These are phyloP conservation scores for Aspergillus caelatus DNA, from an alignment of 2,329 filamentous ascomycete genomes.

Conservation along the genomic window DNA sequence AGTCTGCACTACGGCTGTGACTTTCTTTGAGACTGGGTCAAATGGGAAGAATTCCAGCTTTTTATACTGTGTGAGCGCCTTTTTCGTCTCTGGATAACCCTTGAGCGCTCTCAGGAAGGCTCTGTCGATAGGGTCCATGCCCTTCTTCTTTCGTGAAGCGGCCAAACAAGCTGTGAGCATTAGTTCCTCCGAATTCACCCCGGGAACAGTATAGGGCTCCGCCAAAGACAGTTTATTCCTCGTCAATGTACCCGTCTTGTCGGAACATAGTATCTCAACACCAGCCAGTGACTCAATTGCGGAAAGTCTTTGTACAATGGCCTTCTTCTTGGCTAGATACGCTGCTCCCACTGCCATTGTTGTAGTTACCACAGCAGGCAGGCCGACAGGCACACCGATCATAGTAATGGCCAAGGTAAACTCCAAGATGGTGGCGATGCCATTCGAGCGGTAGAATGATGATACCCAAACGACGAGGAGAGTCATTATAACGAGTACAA, in stretches of 20 bases:
- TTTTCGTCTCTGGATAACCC: conserved; percentile 81
- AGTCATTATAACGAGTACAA: conserved; percentile 79
- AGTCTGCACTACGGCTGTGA: conserved; percentile 79
- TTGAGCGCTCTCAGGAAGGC: conserved; percentile 86
- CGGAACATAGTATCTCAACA: conserved; percentile 91
- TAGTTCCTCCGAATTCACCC: conserved; percentile 82
- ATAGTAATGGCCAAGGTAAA: conserved; percentile 90
- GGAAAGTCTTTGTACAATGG: conserved; percentile 89
- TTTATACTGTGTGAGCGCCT: conserved; percentile 78
- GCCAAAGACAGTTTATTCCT: conserved; percentile 91
- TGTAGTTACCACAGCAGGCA: conserved; percentile 89
- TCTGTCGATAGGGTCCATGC: conserved; percentile 93
- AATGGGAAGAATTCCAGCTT: conserved; percentile 85
- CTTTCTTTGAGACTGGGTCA: conserved; percentile 92
- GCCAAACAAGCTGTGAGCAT: conserved; percentile 91
- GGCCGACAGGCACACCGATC: conserved; percentile 89
- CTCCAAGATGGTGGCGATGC: conserved; percentile 75
- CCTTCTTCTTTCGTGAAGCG: conserved; percentile 92
- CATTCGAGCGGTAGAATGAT: conserved; percentile 84
- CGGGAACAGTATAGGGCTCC: conserved; percentile 80
- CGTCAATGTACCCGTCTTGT: conserved; percentile 91
- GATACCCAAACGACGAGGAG: conserved; percentile 83
- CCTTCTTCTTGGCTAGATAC: conserved; percentile 89
- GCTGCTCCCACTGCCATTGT: conserved; percentile 94
- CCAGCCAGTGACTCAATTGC: conserved; percentile 90